Evolutionary conservation across 768 basidiomycete species (phyloP), one percentile per base, ranked within the genome.

Genomic region (Amanita phalloides): DNA sequence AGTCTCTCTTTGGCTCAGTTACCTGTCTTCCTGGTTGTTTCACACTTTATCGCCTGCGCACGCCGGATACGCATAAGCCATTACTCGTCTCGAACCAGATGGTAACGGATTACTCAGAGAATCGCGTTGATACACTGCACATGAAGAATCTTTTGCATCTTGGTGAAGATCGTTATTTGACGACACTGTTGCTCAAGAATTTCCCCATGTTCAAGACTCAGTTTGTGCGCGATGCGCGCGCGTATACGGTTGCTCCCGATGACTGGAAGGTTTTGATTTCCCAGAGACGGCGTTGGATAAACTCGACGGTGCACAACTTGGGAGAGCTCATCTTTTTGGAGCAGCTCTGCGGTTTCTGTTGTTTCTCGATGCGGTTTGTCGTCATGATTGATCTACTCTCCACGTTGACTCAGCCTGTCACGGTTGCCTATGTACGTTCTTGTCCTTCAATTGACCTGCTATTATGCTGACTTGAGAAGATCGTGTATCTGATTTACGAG

Each of bases 1-100:
- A 98, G 69, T 84, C 80, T 59, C 75, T 98, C 8, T 99, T 99
- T 62, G 94, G 94, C 45, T 96, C 93, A 11, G 95, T 99, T 55
- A 98, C 94, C 38, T 99, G 96, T 79, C 75, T 98, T 54, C 95
- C 96, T 20, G 95, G 96, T 72, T 98, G 95, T 78, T 99, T 98
- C 76, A 93, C 94, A 0, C 83, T 99, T 56, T 98, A 94, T 72
- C 90, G 94, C 45, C 76, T 99, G 23, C 83, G 94, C 37, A 93
- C 93, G 0, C 81, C 93, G 33, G 95, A 99, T 68, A 92, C 87
- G 26, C 90, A 94, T 70, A 94, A 96, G 67, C 96, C 96, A 0
- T 71, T 99, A 17, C 77, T 99, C 62, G 84, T 98, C 61, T 85
- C 91, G 30, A 94, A 93, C 61, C 82, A 86, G 57, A 77, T 99